phyloP scores from a whole-genome alignment of 768 basidiomycete genomes.

The Piloderma croceum region DNA sequence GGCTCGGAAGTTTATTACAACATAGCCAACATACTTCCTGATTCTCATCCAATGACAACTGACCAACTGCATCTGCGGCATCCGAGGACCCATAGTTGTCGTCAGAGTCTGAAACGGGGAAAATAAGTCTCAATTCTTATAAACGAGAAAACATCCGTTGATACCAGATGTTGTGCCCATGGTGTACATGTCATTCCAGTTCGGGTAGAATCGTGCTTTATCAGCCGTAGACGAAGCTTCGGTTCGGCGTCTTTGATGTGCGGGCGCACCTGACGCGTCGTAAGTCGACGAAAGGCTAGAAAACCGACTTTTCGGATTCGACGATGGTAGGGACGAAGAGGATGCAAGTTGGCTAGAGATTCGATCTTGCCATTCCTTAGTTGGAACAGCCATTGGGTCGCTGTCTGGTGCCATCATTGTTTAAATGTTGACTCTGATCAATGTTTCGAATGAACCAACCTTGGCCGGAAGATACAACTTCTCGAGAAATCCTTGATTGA shows the following conservation, averaged over 20 bases:
- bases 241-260: constrained; percentile 44
- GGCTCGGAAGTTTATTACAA: not conserved
- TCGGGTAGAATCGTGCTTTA: constrained; percentile 30
- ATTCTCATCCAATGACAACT: constrained; percentile 71
- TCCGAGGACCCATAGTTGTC: constrained; percentile 38
- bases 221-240: constrained; percentile 25
- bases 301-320: constrained; percentile 6
- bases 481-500: constrained; percentile 72
- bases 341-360: constrained; percentile 51
- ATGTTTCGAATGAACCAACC: constrained; percentile 36
- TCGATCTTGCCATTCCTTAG: constrained; percentile 74
- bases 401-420: no score
- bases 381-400: constrained; percentile 61
- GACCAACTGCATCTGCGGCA: constrained; percentile 55
- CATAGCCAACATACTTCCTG: constrained; percentile 50
- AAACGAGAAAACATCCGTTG: not conserved
- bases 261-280: constrained; percentile 29
- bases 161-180: constrained; percentile 28
- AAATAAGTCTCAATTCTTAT: not conserved
- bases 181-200: constrained; percentile 59
- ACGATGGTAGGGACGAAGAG: constrained; percentile 14
- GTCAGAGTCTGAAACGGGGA: constrained; percentile 31
- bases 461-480: constrained; percentile 72
- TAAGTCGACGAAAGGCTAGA: constrained; percentile 17
- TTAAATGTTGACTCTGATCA: no score